Base-by-base conservation (phyloP, 768 basidiomycete species). In the Coprinellus aureogranulatus region DNA sequence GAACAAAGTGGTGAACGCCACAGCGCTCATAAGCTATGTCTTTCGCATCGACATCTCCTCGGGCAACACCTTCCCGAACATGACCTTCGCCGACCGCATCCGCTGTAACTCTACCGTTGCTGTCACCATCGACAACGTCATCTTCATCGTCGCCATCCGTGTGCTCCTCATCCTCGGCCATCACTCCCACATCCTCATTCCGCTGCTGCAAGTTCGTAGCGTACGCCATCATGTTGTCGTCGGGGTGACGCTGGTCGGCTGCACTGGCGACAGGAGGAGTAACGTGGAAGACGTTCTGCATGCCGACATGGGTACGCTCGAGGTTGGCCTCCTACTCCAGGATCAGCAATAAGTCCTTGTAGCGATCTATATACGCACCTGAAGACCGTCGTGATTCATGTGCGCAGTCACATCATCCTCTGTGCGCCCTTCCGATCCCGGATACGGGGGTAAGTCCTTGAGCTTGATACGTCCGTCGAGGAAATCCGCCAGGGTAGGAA, bases 1-100 rank as follows among this genome's bases (percentile, higher is more conserved):
- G 63, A 53, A 64, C 62, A 12, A 64, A 45, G 30, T 64, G 62
- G 1, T 34, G 53, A 47, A 62, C 59, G 3, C 61, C 61, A 23
- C 12, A 8, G 6, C 47, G 8, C n/a, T 49, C 47, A 30, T 49
- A 49, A 6, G 5, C 18, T n/a, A 9, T 6, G 42, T 5, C 8
- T 5, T n/a, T 6, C n/a, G 5, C 47, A 10, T 22, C 47, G 10
- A 16, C 47, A n/a, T n/a, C n/a, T n/a, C n/a, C n/a, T n/a, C n/a
- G n/a, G n/a, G n/a, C n/a, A n/a, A n/a, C n/a, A n/a, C n/a, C n/a
- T n/a, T n/a, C n/a, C n/a, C n/a, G n/a, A n/a, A n/a, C n/a, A n/a
- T n/a, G n/a, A 34, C 34, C 34, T 14, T 34, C 34, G 6, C 34
- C 8, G 14, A 6, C 8, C 6, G 34, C 34, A 6, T 34, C 34